Evolutionary conservation across 148 eudicot species (phyloP), one percentile per base, ranked within the genome.

Genomic region (Camellia lanceoleosa): DNA sequence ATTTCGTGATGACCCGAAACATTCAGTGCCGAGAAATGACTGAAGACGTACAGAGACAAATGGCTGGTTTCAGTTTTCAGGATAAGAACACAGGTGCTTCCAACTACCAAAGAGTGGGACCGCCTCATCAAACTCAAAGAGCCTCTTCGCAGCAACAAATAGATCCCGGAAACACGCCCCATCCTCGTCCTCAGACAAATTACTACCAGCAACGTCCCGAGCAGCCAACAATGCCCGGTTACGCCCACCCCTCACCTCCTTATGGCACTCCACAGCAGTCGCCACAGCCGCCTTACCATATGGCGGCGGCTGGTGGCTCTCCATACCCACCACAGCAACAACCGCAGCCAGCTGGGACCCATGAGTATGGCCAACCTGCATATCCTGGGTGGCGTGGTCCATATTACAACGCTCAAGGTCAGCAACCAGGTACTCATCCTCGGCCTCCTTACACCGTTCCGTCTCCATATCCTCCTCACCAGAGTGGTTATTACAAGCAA

Each of bases 1-100:
- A 96, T 84, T 96, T 92, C 76, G 90, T 89, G 73, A 96, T 96
- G 98, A 96, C 99, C 10, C 82, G 99, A 89, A 92, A 87, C 73
- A 94, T 96, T 42, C 98, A 96, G 76, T 94, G 99, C 87, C 91
- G 94, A 18, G 99, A 96, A 82, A 96, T 96, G 98, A 92, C 92
- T 0, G 97, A 94, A 18, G 95, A 90, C 30, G 97, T 94, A 68
- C 98, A 94, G 82, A 91, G 94, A 81, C 87, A 93, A 78, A 79
- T 96, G 68, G 87, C 97, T 38, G 92, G 94, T 70, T 91, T 96
- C 83, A 92, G 92, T 88, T 88, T 96, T 78, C 99, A 91, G 81
- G 98, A 93, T 67, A 84, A 91, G 80, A 92, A 72, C 77, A 16
- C 88, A 5, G 72, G 84, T 77, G 79, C 78, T 68, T 91, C 91